These are phyloP conservation scores for Epichloe glyceriae DNA, from an alignment of 2,329 filamentous ascomycete genomes.

Conservation along the genomic window DNA sequence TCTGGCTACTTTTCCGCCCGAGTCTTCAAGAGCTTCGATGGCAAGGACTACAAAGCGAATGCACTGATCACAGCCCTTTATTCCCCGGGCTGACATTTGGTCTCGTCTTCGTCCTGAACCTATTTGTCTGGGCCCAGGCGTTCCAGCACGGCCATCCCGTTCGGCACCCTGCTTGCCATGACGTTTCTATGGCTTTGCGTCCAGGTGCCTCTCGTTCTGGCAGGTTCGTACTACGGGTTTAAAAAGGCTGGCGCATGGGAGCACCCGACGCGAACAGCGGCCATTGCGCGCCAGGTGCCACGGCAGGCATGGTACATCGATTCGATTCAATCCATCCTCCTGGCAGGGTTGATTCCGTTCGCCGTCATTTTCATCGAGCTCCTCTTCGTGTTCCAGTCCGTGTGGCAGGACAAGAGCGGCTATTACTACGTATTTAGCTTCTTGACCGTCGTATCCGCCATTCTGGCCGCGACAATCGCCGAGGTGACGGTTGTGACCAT, in stretches of 20 bases:
- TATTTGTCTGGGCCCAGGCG: conserved; percentile 84
- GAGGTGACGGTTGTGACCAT: conserved; percentile 76
- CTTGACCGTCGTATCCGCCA: conserved; percentile 57
- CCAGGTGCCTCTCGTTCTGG: conserved; percentile 72
- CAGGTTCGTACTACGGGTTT: conserved; percentile 68
- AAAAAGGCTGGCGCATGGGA: conserved; percentile 55
- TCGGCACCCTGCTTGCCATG: conserved; percentile 62
- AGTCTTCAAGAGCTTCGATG: conserved; percentile 73
- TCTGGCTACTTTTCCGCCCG: conserved; percentile 80
- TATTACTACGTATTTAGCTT: conserved; percentile 92
- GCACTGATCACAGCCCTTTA: conserved; percentile 63
- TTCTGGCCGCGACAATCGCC: conserved; percentile 63
- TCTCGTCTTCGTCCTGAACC: conserved; percentile 65
- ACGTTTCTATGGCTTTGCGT: conserved; percentile 72
- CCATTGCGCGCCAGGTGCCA: conserved; percentile 62
- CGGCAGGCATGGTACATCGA: conserved; percentile 62
- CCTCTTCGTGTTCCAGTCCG: conserved; percentile 71
- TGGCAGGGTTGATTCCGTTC: conserved; percentile 71
- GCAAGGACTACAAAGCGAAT: conserved; percentile 62
- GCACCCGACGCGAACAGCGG: conserved; percentile 66
- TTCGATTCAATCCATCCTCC: conserved; percentile 47
- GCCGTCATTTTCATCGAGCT: conserved; percentile 82
- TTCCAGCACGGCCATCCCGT: conserved; percentile 81
- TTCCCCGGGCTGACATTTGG: conserved; percentile 69
- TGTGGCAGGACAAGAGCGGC: conserved; percentile 83